Evolutionary conservation across 106 monocot genomes (phyloP), one percentile per base, ranked within the genome.

Genomic region (Dendrobium huoshanense): DNA sequence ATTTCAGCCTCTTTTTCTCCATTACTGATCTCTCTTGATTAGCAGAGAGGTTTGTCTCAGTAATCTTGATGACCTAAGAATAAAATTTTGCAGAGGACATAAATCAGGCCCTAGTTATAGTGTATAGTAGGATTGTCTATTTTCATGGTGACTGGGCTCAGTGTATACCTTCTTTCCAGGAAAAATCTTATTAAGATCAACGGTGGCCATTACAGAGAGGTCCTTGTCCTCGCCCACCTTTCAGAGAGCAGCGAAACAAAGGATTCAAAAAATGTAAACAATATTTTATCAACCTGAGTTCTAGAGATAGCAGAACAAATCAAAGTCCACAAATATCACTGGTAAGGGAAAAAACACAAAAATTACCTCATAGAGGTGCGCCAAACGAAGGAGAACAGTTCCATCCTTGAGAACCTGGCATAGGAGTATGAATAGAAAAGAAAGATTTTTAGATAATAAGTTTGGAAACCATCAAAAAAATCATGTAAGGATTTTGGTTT

Each of bases 291-390:
- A 10, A 11, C 24, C n/a, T 15, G 2, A 65, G 5, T 22, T 65
- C 25, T 65, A 6, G 24, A 65, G 24, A 65, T 65, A 25, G 25
- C 25, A 65, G 25, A 25, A 65, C 9, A 22, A 22, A 24, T 65
- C 24, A 25, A 65, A 65, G 25, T 7, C 22, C 22, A 8, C 22
- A 65, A 24, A 70, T 33, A 70, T 37, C 11, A 33, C 70, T 13
- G 51, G 51, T 15, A 70, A 7, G 0, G 5, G 19, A 0, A 58
- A 61, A 13, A 22, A 8, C 0, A 15, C 11, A 33, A 65, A 58
- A 58, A 25, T 18, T 75, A 97, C 97, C 90, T 97, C 97, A 78
- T 89, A 97, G 72, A 97, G 92, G 85, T 97, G 97, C 48, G 92
- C 97, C 77, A 97, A 79, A 45, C 97, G 89, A 82, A 97, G 84